Percentiles rank a stretch among this genome's conserved stretches.
Conservation (phyloP, 2,329 filamentous ascomycete genomes). For the Pseudopyrenochaeta lycopersici region DNA sequence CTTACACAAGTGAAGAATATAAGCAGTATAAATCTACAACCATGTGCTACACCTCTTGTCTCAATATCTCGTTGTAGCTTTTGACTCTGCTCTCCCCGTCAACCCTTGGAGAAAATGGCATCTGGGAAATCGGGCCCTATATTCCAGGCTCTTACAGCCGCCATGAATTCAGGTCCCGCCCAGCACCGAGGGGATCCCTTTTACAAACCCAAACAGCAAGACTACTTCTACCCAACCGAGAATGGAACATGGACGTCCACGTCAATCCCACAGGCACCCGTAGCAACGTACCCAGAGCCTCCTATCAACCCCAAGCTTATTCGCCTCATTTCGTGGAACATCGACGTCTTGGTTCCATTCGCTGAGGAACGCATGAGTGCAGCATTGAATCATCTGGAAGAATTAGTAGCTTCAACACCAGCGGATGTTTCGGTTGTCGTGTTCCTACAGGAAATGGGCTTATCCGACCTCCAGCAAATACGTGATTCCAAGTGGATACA, state of each 20-base stretch:
- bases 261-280: background rate
- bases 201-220: slow-evolving; percentile 25
- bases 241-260: slow-evolving; percentile 2
- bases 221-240: slow-evolving; percentile 3
- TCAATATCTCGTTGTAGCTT: background rate
- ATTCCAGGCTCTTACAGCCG: slow-evolving; percentile 20
- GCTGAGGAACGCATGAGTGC: slow-evolving; percentile 52
- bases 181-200: slow-evolving; percentile 18
- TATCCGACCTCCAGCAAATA: slow-evolving; percentile 57
- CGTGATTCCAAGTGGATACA: slow-evolving; percentile 58
- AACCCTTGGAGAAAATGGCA: background rate
- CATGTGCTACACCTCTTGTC: background rate
- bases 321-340: slow-evolving; percentile 59
- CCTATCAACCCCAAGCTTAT: slow-evolving; percentile 15
- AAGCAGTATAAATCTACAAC: too few relatives aligned
- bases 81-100: background rate
- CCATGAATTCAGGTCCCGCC: slow-evolving; percentile 20
- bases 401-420: slow-evolving; percentile 30
- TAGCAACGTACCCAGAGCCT: background rate
- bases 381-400: slow-evolving; percentile 52
- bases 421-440: slow-evolving; percentile 50
- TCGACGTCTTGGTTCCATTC: slow-evolving; percentile 55
- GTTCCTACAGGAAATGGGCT: slow-evolving; percentile 63
- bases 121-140: slow-evolving; percentile 14
- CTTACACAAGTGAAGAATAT: too few relatives aligned